These are phyloP conservation scores for Gracilariopsis chorda DNA, from an alignment of 23 red algal genomes.

Conservation along the genomic window DNA sequence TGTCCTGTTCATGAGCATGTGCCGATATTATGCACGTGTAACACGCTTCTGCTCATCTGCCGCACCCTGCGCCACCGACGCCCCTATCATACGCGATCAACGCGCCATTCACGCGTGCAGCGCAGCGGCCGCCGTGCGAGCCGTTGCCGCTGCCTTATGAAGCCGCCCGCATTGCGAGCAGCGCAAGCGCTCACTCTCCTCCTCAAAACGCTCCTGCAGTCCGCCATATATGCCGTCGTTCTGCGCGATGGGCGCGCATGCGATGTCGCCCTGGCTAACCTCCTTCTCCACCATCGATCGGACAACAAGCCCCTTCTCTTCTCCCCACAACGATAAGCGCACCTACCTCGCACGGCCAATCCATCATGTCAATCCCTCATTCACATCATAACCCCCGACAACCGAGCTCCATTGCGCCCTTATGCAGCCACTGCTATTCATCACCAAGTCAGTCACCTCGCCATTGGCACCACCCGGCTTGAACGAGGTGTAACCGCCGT, in stretches of 20 bases:
- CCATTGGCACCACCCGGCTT: neutral
- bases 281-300: too few species aligned
- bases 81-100: too few species aligned
- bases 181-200: neutral
- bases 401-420: neutral
- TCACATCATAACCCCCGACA: neutral
- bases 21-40: too few species aligned
- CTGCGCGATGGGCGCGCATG: neutral
- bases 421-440: neutral
- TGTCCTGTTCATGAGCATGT: too few species aligned
- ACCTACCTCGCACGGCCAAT: too few species aligned
- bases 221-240: neutral
- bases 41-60: too few species aligned
- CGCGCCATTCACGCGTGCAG: too few species aligned
- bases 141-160: too few species aligned
- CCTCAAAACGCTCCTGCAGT: neutral
- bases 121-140: neutral
- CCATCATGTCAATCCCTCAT: too few species aligned
- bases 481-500: neutral
- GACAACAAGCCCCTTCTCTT: too few species aligned
- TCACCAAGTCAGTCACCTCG: neutral
- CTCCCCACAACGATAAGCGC: too few species aligned
- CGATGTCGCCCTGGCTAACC: neutral
- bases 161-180: neutral
- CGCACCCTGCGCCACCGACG: too few species aligned